Base-by-base conservation (phyloP, 495 filamentous ascomycete species). In the Penicillium steckii region DNA sequence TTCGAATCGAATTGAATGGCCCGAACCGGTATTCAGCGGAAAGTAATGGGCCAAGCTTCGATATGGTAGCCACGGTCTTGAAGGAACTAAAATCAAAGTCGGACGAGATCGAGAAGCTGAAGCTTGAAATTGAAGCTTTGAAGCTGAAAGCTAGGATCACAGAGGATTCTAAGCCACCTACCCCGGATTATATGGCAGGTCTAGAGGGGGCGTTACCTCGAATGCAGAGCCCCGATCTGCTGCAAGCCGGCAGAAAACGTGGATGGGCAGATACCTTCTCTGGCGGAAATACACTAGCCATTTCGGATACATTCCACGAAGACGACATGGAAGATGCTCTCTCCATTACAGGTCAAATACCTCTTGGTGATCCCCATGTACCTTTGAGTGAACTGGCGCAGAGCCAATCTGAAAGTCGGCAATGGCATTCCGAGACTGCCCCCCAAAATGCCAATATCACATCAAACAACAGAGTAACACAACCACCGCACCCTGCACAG, bases 21-120 rank as follows among this genome's bases (percentile, higher is more conserved):
- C 62, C 70, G 0, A 63, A 37, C 21, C 52, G 65, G 9, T 56
- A 62, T 15, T 4, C 51, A 13, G 43, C 64, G 54, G 45, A 56
- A 44, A 30, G 55, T 26, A 17, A 49, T 48, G 53, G 49, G 9
- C 55, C 54, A 12, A 61, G 64, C 5, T 72, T 74, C 40, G 65
- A 75, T 10, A 76, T 77, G 74, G 62, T 77, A 25, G 62, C 67
- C 2, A 76, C 71, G 2, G 73, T 77, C 0, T 45, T 77, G 23
- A 74, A 71, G 48, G 74, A 77, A 50, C 66, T 77, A 8, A 72
- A 70, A 46, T 62, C 50, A 4, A 77, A 77, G 38, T 70, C 74
- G 0, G 72, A 76, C 7, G 74, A 77, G 37, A 77, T 75, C 15
- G 74, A 77, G 48, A 73, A 67, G 45, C 17, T 77, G 17, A 76